These are phyloP conservation scores for Dothiorella sarmentorum DNA, from an alignment of 2,329 filamentous ascomycete species.

Conservation along the genomic window DNA sequence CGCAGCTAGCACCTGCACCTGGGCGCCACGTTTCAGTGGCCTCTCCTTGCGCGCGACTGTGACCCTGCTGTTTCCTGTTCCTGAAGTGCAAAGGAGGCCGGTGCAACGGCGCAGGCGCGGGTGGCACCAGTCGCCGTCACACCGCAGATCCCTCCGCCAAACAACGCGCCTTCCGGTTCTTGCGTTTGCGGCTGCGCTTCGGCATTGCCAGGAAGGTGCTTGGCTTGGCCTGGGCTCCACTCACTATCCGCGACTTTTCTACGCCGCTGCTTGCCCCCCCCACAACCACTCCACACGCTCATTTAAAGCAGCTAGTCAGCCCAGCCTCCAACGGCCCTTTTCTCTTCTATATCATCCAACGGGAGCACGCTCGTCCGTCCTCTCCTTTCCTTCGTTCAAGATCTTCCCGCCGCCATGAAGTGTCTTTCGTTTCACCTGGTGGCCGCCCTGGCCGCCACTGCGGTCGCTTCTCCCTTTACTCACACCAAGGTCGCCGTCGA, in stretches of 20 bases:
- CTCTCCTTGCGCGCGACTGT: constrained; percentile 1
- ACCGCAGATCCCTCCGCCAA: constrained; percentile 10
- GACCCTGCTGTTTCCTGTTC: constrained; percentile 9
- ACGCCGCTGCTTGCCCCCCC: constrained; percentile 10
- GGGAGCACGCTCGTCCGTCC: not conserved
- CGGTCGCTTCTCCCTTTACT: constrained; percentile 7
- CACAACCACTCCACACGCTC: constrained; percentile 11
- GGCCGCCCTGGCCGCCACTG: constrained; percentile 1
- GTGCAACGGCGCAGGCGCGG: constrained; percentile 11
- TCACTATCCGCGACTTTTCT: not conserved
- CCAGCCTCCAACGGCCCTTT: not conserved
- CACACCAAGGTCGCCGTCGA: too few species aligned
- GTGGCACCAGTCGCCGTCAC: not conserved
- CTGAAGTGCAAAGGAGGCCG: constrained; percentile 3
- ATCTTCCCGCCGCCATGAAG: constrained; percentile 13
- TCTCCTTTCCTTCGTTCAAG: constrained; percentile 13
- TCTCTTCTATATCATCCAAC: constrained; percentile 6
- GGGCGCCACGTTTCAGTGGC: constrained; percentile 12
- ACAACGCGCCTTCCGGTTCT: constrained; percentile 10
- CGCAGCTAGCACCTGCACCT: constrained; percentile 8
- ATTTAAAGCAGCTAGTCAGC: constrained; percentile 5
- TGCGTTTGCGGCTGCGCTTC: constrained; percentile 10
- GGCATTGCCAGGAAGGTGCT: not conserved
- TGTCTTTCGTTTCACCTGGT: not conserved
- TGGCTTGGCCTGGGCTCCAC: constrained; percentile 4